phyloP scores from a whole-genome alignment of 2,329 filamentous ascomycete genomes.

The Sclerotinia spermophila region DNA sequence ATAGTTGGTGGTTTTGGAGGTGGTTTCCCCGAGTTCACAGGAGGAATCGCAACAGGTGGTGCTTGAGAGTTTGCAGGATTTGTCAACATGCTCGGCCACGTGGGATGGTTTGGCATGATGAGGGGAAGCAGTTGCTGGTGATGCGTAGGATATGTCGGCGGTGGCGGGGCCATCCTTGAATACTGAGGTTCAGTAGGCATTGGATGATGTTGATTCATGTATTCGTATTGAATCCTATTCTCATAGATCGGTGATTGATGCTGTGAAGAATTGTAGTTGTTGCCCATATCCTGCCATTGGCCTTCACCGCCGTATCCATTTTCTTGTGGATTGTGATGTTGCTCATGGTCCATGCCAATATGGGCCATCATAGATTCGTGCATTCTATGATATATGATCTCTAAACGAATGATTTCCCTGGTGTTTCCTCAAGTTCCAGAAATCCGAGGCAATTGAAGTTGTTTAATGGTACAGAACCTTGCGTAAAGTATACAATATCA shows the following conservation, averaged over 20 bases:
- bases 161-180: constrained; percentile 50
- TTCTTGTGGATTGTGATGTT: constrained; percentile 33
- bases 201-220: constrained; percentile 56
- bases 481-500: constrained; percentile 30
- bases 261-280: constrained; percentile 47
- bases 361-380: constrained; percentile 39
- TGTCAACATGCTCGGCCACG: constrained; percentile 80
- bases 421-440: constrained; percentile 21
- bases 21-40: constrained; percentile 45
- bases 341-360: constrained; percentile 38
- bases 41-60: constrained; percentile 53
- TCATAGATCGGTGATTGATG: constrained; percentile 68
- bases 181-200: constrained; percentile 56
- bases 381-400: constrained; percentile 28
- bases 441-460: constrained; percentile 27
- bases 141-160: constrained; percentile 48
- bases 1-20: constrained; percentile 48
- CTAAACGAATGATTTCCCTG: constrained; percentile 3
- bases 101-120: constrained; percentile 63
- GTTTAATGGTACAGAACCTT: constrained; percentile 34
- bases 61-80: constrained; percentile 61
- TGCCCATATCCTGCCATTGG: constrained; percentile 52
- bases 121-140: constrained; percentile 62
- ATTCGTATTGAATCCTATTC: constrained; percentile 62
- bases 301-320: constrained; percentile 45